Percentiles rank a stretch among this genome's conserved stretches.
phyloP scores from a whole-genome alignment of 2,329 filamentous ascomycete species.

The Botryotinia narcissicola region DNA sequence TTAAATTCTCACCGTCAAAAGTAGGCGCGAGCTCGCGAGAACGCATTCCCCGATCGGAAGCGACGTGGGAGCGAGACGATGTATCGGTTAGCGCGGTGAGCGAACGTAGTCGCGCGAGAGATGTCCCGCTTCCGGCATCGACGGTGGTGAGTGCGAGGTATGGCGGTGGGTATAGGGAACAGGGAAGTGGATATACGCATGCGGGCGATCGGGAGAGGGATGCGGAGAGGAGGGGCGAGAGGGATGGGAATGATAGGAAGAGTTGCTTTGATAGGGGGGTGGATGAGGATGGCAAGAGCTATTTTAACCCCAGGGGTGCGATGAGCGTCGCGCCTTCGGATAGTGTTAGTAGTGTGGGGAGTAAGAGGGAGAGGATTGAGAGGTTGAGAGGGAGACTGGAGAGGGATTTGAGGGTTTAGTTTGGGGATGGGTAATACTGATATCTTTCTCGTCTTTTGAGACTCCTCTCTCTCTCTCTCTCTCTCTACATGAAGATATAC shows the following conservation, averaged over 20 bases:
- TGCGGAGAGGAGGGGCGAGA: constrained; percentile 42
- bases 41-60: constrained; percentile 11
- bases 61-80: constrained; percentile 18
- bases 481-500: neutral
- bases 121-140: constrained; percentile 24
- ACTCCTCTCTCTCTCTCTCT: neutral
- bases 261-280: neutral
- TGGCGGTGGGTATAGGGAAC: constrained; percentile 15
- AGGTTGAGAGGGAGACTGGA: constrained; percentile 23
- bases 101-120: constrained; percentile 15
- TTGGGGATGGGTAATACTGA: neutral
- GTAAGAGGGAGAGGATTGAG: constrained; percentile 34
- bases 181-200: constrained; percentile 7
- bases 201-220: neutral
- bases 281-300: constrained; percentile 14
- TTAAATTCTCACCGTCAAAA: constrained; percentile 10
- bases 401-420: constrained; percentile 11
- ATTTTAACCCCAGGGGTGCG: constrained; percentile 42
- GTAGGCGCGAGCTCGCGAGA: neutral
- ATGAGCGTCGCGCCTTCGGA: constrained; percentile 58
- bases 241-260: constrained; percentile 29
- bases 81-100: neutral
- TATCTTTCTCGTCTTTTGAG: neutral
- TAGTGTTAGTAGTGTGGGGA: constrained; percentile 62
- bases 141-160: constrained; percentile 11